Evolutionary conservation across 2,329 filamentous ascomycete species (phyloP).

Genomic region (Phoma sp.): DNA sequence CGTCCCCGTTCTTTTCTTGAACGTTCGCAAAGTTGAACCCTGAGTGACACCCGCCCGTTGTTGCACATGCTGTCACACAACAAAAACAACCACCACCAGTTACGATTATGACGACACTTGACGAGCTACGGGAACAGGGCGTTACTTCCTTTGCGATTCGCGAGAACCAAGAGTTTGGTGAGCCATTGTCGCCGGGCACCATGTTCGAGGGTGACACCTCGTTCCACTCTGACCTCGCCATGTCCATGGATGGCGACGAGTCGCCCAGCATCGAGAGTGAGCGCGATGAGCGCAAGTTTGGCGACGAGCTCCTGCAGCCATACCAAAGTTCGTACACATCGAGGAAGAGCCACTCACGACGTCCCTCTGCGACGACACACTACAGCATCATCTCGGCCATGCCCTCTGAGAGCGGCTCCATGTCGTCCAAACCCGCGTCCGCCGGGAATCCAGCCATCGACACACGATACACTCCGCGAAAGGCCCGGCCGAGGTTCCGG

Average conservation of each 20-base stretch:
- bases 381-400: conserved; percentile 47
- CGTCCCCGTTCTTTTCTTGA: conserved; percentile 13
- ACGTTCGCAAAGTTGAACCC: conserved; percentile 16
- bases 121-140: conserved; percentile 39
- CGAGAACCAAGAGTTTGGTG: conserved; percentile 41
- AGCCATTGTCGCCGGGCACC: conserved; percentile 37
- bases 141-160: conserved; percentile 42
- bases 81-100: conserved; percentile 3
- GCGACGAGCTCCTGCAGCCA: conserved; percentile 32
- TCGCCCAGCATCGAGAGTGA: conserved; percentile 41
- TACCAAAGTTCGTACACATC: conserved; percentile 45
- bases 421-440: conserved; percentile 40
- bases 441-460: conserved; percentile 34
- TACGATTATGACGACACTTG: conserved; percentile 39
- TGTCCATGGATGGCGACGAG: conserved; percentile 35
- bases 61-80: conserved; percentile 19
- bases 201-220: conserved; percentile 42
- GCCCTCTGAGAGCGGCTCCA: conserved; percentile 45
- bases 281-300: conserved; percentile 29
- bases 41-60: conserved; percentile 19
- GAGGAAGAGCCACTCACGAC: conserved; percentile 30
- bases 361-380: conserved; percentile 37
- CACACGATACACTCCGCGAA: conserved; percentile 61
- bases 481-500: conserved; percentile 68
- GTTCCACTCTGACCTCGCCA: conserved; percentile 41